Base-by-base conservation (phyloP, 2,329 filamentous ascomycete genomes). In the Colletotrichum orbiculare region DNA sequence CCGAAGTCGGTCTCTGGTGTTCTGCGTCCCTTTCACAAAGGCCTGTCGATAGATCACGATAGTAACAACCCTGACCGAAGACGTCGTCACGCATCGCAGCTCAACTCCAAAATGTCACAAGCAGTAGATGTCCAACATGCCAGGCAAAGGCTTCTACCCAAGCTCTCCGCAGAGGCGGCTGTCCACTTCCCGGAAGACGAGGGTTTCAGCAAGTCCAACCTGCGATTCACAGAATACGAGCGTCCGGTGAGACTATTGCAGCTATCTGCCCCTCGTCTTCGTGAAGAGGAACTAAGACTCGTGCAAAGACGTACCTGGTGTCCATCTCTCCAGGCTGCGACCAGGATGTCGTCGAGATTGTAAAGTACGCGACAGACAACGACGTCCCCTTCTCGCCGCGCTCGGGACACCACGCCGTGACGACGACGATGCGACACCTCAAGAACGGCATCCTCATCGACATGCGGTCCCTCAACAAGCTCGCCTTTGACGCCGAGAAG, bases 391-490 rank as follows among this genome's bases (percentile, higher is more conserved):
- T 66, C 25, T 35, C 64, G n/a, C 53, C 67, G 8, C 67, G 65
- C 1, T 69, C 61, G 7, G 67, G 67, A 37, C 61, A 68, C 41
- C 66, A 69, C 41, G 68, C 67, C 59, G 67, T 67, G 47, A 64
- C 68, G 17, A 56, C 50, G 7, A 57, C 54, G 25, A 69, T 69
- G 56, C 56, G 64, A 10, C 64, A 67, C 17, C 45, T 65, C 12
- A 50, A 56, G 15, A 46, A 55, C 3, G 69, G 71, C 8, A 64
- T 73, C 4, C 64, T 73, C 12, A 50, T 74, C 12, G 70, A 73
- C 43, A 49, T 73, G 60, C 59, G 68, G 15, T 59, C 58, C 2
- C n/a, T 73, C 4, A 70, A 72, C 50, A 57, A 69, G 39, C 54
- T 73, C 47, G 55, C 4, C 11, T 56, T 72, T 8, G 55, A 55